These are phyloP conservation scores for Lotmaria passim DNA, from an alignment of 208 protist species.

Conservation along the genomic window DNA sequence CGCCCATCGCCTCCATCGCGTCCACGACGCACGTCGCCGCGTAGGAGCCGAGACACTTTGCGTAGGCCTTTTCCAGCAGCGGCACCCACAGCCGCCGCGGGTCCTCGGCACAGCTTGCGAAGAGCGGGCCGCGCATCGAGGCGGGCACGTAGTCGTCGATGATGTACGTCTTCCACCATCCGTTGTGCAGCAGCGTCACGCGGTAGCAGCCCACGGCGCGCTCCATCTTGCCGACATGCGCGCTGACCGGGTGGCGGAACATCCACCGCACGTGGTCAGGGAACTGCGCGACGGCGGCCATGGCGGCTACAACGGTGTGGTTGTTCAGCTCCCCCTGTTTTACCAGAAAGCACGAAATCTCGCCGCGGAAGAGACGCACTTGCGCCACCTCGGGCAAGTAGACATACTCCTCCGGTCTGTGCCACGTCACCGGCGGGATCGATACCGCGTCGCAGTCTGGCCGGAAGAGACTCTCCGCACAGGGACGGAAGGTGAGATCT, in stretches of 20 bases:
- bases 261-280: conserved; percentile 49
- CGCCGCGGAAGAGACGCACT: conserved; percentile 53
- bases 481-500: conserved; percentile 58
- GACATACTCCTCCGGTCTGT: conserved; percentile 56
- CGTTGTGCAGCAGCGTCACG: conserved; percentile 74
- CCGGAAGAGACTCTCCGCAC: conserved; percentile 38
- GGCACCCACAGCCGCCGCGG: conserved; percentile 82
- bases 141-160: conserved; percentile 85
- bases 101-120: conserved; percentile 52
- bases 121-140: conserved; percentile 44
- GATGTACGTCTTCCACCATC: conserved; percentile 75
- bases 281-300: conserved; percentile 63
- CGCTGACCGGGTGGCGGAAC: conserved; percentile 66
- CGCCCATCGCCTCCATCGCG: conserved; percentile 55
- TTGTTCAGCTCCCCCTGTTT: conserved; percentile 66
- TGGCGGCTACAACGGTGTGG: conserved; percentile 71
- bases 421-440: conserved; percentile 46
- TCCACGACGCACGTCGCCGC: conserved; percentile 66
- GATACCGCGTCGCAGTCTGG: conserved; percentile 29
- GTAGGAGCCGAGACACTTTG: conserved; percentile 87
- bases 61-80: conserved; percentile 89
- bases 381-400: conserved; percentile 36
- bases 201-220: conserved; percentile 58
- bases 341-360: conserved; percentile 58
- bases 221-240: conserved; percentile 46